Evolutionary conservation across 2,329 filamentous ascomycete genomes (phyloP).

Genomic region (Aspergillus ochraceoroseus): DNA sequence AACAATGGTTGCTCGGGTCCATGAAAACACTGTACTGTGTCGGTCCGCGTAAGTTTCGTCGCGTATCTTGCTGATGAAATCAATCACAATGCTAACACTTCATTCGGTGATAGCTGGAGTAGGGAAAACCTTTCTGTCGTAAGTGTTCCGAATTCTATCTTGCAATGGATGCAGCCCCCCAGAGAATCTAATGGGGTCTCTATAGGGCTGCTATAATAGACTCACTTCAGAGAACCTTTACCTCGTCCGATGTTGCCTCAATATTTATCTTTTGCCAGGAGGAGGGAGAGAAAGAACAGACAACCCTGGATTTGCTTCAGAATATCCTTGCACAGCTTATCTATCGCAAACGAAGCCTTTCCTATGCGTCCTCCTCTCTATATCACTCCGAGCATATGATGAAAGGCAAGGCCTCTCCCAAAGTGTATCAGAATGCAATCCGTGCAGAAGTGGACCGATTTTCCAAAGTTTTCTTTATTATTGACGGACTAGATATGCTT

Average conservation of each 20-base stretch:
- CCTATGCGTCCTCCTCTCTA: slow-evolving; percentile 22
- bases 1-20: slow-evolving; percentile 26
- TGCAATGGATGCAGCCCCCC: too few relatives aligned
- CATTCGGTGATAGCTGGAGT: slow-evolving; percentile 24
- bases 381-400: slow-evolving; percentile 25
- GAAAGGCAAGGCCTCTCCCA: slow-evolving; percentile 24
- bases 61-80: background rate
- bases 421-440: slow-evolving; percentile 32
- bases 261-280: slow-evolving; percentile 31
- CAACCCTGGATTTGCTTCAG: slow-evolving; percentile 21
- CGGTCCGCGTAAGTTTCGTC: slow-evolving; percentile 26
- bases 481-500: slow-evolving; percentile 30
- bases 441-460: slow-evolving; percentile 31
- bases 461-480: slow-evolving; percentile 28
- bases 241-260: slow-evolving; percentile 27
- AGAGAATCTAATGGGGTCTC: too few relatives aligned
- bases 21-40: slow-evolving; percentile 27
- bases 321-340: slow-evolving; percentile 32
- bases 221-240: slow-evolving; percentile 26
- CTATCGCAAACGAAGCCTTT: slow-evolving; percentile 26
- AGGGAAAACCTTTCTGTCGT: slow-evolving; percentile 32
- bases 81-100: background rate
- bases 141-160: too few relatives aligned
- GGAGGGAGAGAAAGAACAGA: slow-evolving; percentile 20
- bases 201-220: slow-evolving; percentile 30